phyloP scores from a whole-genome alignment of 257 asterid genomes.

The Jacaranda copaia region DNA sequence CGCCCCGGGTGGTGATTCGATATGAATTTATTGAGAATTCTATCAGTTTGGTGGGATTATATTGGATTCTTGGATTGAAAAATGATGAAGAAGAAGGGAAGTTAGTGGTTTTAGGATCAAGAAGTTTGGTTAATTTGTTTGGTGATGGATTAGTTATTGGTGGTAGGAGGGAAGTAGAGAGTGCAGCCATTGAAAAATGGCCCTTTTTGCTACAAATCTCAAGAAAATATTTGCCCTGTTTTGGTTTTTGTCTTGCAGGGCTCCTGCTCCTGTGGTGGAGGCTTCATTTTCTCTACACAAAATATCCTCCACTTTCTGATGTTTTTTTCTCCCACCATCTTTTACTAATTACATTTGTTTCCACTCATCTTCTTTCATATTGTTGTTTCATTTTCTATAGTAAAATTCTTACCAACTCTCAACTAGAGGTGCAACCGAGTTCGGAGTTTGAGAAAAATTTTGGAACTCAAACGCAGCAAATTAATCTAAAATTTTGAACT shows the following conservation, averaged over 20 bases:
- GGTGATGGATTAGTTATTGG: conserved; percentile 37
- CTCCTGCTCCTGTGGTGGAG: conserved; percentile 42
- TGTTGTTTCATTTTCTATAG: too few species aligned
- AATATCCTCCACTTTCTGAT: conserved; percentile 36
- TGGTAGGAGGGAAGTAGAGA: conserved; percentile 43
- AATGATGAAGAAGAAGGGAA: conserved; percentile 22
- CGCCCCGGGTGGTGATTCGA: conserved; percentile 60
- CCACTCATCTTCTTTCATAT: neutral
- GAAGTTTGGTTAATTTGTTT: conserved; percentile 25
- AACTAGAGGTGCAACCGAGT: too few species aligned
- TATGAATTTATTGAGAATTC: conserved; percentile 44
- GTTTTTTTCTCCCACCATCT: neutral
- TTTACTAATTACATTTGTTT: neutral
- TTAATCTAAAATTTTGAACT: too few species aligned
- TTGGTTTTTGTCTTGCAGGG: neutral
- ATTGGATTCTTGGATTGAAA: conserved; percentile 26
- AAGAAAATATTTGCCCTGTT: conserved; percentile 12
- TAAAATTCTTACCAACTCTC: too few species aligned
- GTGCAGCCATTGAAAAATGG: conserved; percentile 50
- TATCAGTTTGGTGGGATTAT: conserved; percentile 2
- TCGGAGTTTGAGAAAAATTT: too few species aligned
- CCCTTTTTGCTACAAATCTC: conserved; percentile 22
- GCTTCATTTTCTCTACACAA: conserved; percentile 38
- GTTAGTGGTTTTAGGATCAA: neutral
- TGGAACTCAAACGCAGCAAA: too few species aligned